These are phyloP conservation scores for Quercus glauca DNA, from an alignment of 306 rosid genomes.

Conservation along the genomic window DNA sequence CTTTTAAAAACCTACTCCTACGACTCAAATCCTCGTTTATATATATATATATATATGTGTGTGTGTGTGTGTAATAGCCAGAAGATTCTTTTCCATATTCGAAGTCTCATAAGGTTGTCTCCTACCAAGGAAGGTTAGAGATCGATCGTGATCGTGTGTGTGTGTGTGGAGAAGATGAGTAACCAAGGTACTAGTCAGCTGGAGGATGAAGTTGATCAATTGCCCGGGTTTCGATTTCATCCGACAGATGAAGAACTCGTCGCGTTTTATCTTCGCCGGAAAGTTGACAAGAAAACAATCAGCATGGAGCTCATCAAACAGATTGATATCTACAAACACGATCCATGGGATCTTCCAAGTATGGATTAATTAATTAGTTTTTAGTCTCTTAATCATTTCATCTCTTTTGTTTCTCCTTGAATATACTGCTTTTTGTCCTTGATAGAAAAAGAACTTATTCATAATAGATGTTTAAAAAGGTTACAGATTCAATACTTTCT, in stretches of 20 bases:
- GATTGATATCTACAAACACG: conserved; percentile 82
- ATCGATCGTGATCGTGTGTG: no score
- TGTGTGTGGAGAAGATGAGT: conserved; percentile 3
- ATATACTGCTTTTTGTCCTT: no score
- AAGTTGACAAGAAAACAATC: conserved; percentile 61
- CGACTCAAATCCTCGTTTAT: not conserved
- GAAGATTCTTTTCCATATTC: not conserved
- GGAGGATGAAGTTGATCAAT: conserved; percentile 37
- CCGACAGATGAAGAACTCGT: conserved; percentile 95
- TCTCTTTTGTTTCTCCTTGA: not conserved
- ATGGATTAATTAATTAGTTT: conserved; percentile 15
- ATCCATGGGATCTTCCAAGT: conserved; percentile 97
- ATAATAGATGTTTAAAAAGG: not conserved
- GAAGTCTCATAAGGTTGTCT: not conserved
- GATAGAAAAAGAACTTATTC: not conserved
- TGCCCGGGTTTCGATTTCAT: conserved; percentile 90
- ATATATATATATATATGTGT: no score
- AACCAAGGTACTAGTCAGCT: conserved; percentile 10
- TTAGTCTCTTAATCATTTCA: not conserved
- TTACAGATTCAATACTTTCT: no score
- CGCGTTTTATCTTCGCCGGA: conserved; percentile 73
- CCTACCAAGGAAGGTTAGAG: not conserved
- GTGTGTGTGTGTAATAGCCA: not conserved
- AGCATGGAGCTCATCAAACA: conserved; percentile 74
- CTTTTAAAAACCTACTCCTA: not conserved